Percentiles rank a stretch among this genome's conserved stretches.
phyloP scores from a whole-genome alignment of 2,329 filamentous ascomycete species.

The Fusarium verrucosum region DNA sequence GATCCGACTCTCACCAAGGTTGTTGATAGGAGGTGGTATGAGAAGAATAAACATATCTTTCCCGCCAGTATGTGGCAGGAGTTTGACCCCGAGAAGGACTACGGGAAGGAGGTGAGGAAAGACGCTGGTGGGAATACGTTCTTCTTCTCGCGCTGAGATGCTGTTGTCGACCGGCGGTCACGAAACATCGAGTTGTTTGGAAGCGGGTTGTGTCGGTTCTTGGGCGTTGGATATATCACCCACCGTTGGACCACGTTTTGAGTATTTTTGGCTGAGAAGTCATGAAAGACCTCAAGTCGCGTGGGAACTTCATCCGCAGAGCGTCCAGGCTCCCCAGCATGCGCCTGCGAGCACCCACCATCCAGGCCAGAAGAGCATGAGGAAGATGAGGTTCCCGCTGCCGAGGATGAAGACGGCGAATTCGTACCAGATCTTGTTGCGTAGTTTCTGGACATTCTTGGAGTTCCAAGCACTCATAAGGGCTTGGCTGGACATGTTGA shows the following conservation, averaged over 20 bases:
- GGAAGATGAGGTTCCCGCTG: slow-evolving; percentile 57
- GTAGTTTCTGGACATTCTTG: slow-evolving; percentile 48
- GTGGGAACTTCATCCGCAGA: slow-evolving; percentile 46
- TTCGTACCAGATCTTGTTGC: slow-evolving; percentile 61
- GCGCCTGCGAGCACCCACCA: slow-evolving; percentile 59
- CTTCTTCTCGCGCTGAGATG: slow-evolving; percentile 72
- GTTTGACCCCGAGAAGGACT: slow-evolving; percentile 90
- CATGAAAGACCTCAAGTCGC: slow-evolving; percentile 3
- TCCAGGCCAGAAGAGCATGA: slow-evolving; percentile 66
- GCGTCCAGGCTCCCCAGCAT: slow-evolving; percentile 49
- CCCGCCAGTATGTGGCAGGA: slow-evolving; percentile 96
- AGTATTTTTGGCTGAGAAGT: slow-evolving; percentile 17
- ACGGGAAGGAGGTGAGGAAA: slow-evolving; percentile 77
- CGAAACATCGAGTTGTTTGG: slow-evolving; percentile 1
- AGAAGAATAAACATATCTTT: slow-evolving; percentile 97
- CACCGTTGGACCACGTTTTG: slow-evolving; percentile 18
- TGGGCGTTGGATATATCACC: slow-evolving; percentile 13
- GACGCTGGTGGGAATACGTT: slow-evolving; percentile 92
- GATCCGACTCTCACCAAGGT: slow-evolving; percentile 90
- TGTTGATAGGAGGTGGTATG: slow-evolving; percentile 95
- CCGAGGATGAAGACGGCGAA: slow-evolving; percentile 62
- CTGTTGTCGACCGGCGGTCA: slow-evolving; percentile 5
- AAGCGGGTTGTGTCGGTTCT: slow-evolving; percentile 1
- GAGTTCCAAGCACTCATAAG: slow-evolving; percentile 52
- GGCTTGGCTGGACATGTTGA: slow-evolving; percentile 44